Conservation (phyloP, 2,329 filamentous ascomycete species). For the Chrysosporium keratinophilum region DNA sequence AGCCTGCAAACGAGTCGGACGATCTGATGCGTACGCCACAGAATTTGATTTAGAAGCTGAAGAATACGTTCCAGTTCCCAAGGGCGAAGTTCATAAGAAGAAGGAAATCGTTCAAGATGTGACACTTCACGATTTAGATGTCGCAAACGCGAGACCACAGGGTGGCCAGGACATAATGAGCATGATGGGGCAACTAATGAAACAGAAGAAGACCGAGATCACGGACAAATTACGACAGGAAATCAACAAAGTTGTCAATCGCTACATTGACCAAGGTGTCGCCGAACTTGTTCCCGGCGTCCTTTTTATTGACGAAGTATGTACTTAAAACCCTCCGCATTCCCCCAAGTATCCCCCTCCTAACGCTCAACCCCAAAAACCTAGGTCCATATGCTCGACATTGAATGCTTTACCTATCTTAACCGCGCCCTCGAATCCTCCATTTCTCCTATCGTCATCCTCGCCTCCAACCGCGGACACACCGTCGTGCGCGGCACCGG, state of each 20-base stretch:
- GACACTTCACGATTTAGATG: constrained; percentile 89
- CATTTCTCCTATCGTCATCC: constrained; percentile 92
- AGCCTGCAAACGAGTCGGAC: constrained; percentile 90
- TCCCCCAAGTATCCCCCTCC: background rate
- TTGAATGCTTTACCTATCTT: constrained; percentile 98
- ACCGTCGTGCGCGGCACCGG: constrained; percentile 83
- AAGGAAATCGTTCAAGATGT: constrained; percentile 99
- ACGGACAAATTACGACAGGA: constrained; percentile 91
- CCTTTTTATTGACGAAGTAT: constrained; percentile 94
- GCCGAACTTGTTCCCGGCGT: constrained; percentile 97
- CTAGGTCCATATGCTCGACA: constrained; percentile 98
- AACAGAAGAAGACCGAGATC: constrained; percentile 98
- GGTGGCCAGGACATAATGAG: constrained; percentile 99
- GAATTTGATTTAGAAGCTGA: constrained; percentile 98
- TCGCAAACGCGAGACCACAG: constrained; percentile 89
- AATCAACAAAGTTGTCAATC: constrained; percentile 99
- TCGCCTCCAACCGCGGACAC: constrained; percentile 92
- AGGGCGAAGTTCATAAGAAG: constrained; percentile 99
- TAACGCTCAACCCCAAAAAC: constrained; percentile 12
- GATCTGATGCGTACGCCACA: constrained; percentile 93
- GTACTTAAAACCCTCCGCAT: constrained; percentile 12
- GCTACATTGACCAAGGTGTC: constrained; percentile 96
- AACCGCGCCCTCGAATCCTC: constrained; percentile 93
- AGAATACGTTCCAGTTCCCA: constrained; percentile 97
- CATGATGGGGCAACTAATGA: constrained; percentile 99